Percentiles rank a stretch among this genome's conserved stretches.
Evolutionary conservation across 768 basidiomycete genomes (phyloP).

Genomic region (Boletus tomentosulus): DNA sequence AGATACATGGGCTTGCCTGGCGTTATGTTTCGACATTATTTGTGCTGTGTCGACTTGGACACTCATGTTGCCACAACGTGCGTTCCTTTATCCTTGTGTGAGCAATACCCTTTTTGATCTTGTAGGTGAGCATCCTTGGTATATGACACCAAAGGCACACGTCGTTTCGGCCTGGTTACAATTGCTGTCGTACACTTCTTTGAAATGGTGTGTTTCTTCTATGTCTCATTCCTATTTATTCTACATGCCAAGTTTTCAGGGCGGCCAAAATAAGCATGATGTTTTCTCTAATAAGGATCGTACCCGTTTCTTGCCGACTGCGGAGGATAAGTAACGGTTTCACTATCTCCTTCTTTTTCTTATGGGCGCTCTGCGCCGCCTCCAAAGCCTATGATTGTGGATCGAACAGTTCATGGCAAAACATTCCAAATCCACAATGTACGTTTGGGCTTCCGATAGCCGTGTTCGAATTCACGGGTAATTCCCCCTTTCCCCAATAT

Average conservation of each 20-base stretch:
- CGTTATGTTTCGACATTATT: constrained; percentile 1
- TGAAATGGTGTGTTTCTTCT: constrained; percentile 7
- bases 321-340: not conserved
- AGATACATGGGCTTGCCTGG: constrained; percentile 8
- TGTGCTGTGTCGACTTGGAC: constrained; percentile 10
- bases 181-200: constrained; percentile 1
- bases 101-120: not conserved
- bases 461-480: constrained; percentile 5
- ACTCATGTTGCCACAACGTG: constrained; percentile 1
- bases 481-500: not conserved
- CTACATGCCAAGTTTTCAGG: not conserved
- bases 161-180: constrained; percentile 4
- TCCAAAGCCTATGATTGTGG: constrained; percentile 12
- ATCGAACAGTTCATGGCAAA: constrained; percentile 8
- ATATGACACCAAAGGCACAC: not conserved
- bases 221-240: not conserved
- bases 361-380: constrained; percentile 6
- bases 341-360: constrained; percentile 4
- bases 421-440: not conserved
- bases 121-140: constrained; percentile 3
- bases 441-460: constrained; percentile 1
- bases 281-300: constrained; percentile 10
- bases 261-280: constrained; percentile 15
- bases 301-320: not conserved
- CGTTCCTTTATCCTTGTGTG: not conserved